Evolutionary conservation across 495 filamentous ascomycete genomes (phyloP).

Genomic region (Sordaria brevicollis): DNA sequence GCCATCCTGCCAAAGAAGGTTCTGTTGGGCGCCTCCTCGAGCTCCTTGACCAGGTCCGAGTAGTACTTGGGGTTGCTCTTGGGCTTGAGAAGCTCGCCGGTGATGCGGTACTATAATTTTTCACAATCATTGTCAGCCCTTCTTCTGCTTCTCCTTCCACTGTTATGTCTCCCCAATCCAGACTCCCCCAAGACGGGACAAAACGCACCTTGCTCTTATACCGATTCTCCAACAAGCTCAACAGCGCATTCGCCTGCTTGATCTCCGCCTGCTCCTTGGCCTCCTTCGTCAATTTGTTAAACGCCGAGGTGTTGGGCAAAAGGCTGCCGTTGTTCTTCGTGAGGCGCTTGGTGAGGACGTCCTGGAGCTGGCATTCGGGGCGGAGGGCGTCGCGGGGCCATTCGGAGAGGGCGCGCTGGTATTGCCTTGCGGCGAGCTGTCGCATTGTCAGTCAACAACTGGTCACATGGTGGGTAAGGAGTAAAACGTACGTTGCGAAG

Average conservation of each 20-base stretch:
- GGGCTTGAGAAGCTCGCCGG: conserved; percentile 51
- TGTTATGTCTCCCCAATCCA: neutral
- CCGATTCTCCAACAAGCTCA: conserved; percentile 62
- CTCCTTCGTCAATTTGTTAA: neutral
- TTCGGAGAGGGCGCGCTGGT: conserved; percentile 56
- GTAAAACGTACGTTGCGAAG: neutral
- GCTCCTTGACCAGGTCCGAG: conserved; percentile 57
- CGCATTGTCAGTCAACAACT: too few relatives aligned
- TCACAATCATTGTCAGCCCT: neutral
- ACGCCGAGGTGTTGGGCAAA: conserved; percentile 14
- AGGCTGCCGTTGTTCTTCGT: conserved; percentile 36
- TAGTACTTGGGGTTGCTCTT: conserved; percentile 71
- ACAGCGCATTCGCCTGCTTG: conserved; percentile 61
- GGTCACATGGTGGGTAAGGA: neutral
- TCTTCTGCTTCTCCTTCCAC: neutral
- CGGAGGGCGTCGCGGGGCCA: conserved; percentile 76
- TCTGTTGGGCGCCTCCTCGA: conserved; percentile 58
- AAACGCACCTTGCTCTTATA: conserved; percentile 48
- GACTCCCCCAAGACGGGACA: neutral
- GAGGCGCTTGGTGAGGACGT: conserved; percentile 54
- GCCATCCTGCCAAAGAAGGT: conserved; percentile 44
- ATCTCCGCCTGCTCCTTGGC: conserved; percentile 24
- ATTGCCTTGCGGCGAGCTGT: conserved; percentile 14
- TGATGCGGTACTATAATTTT: conserved; percentile 49
- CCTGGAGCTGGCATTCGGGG: conserved; percentile 65